Base-by-base conservation (phyloP, 352 stramenopile species). In the Pythium plurisporium region DNA sequence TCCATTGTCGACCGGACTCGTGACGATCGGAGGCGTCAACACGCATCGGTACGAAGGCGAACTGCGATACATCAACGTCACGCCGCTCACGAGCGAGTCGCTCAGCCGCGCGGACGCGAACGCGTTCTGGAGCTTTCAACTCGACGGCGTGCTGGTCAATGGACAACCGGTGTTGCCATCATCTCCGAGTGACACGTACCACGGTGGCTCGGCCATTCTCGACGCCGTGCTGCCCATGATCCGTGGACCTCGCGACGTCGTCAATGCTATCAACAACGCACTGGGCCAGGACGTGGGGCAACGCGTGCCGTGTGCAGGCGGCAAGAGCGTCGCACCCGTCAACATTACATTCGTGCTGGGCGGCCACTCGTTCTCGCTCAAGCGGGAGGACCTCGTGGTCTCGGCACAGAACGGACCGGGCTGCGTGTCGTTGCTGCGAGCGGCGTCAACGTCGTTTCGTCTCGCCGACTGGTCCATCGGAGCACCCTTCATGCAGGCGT, bases 401-500 rank as follows among this genome's bases (percentile, higher is more conserved):
- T 9, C 44, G 4, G 55, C 36, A 2, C 29, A 49, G 22, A 31
- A 41, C 20, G 55, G 55, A 1, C 26, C 55, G 2, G 55, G 55
- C 27, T 62, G 55, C n/a, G 44, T 56, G 15, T 61, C 54, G 23
- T 19, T 61, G 26, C 22, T 61, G 5, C 25, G 17, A 17, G 4
- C 41, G 7, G 15, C 53, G 14, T 33, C 14, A 41, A 20, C 19
- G 0, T 23, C 26, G 7, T 3, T 11, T 12, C 19, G 14, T 31
- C 30, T 41, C 14, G 44, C 44, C 1, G 44, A 62, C 25, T 62
- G 55, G 55, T 40, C 12, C n/a, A 46, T 62, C 9, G 55, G 55
- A 4, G 55, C 55, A 20, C 55, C 55, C 20, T 62, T 62, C 29
- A 50, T 62, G 36, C 44, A 62, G 29, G 45, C 45, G 17, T 62